Conservation (phyloP, 345 rosid genomes). For the Acer negundo region DNA sequence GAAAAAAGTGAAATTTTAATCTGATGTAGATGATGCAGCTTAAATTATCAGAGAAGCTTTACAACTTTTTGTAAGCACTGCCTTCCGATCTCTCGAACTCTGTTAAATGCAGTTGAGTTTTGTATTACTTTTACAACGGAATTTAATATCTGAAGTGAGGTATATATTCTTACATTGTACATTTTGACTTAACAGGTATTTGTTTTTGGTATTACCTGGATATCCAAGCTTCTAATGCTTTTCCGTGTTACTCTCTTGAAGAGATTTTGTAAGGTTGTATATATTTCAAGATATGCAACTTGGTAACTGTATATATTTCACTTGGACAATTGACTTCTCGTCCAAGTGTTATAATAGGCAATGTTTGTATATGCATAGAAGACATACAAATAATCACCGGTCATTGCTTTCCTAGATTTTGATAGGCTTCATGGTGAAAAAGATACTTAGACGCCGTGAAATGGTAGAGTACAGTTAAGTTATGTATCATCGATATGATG, state of each 20-base stretch:
- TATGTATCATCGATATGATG: not conserved
- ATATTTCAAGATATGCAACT: not conserved
- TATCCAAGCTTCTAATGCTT: not conserved
- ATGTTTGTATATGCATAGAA: not conserved
- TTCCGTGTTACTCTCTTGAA: too few relatives aligned
- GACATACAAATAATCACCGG: not conserved
- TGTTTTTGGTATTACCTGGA: not conserved
- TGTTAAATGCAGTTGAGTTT: not conserved
- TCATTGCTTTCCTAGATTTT: not conserved
- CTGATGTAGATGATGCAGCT: not conserved
- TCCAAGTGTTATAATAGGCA: not conserved
- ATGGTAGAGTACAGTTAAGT: not conserved
- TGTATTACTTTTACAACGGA: not conserved
- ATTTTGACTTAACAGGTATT: constrained; percentile 1
- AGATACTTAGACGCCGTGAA: not conserved
- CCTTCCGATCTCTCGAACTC: not conserved
- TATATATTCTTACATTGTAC: not conserved
- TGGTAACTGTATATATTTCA: not conserved
- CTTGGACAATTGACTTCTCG: not conserved
- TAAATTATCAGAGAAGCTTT: constrained; percentile 3
- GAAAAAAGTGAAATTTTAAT: not conserved
- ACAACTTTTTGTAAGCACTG: not conserved
- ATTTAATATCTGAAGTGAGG: not conserved
- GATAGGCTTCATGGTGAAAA: not conserved
- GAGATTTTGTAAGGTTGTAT: not conserved